These are phyloP conservation scores for Paralagenidium karlingii DNA, from an alignment of 352 stramenopile species.

Conservation along the genomic window DNA sequence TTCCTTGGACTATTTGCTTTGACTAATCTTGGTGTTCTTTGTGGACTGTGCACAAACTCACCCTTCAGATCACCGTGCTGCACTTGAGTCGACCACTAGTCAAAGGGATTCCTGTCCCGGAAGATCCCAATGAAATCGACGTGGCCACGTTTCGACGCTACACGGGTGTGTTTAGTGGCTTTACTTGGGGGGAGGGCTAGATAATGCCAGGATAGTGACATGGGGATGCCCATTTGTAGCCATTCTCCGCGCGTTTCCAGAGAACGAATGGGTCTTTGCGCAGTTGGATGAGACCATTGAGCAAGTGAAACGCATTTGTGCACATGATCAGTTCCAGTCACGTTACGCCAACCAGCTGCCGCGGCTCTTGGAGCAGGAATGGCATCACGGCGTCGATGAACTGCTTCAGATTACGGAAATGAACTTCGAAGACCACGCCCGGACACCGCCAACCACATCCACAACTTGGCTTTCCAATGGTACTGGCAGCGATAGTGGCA, in stretches of 20 bases:
- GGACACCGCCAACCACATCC: too few relatives aligned
- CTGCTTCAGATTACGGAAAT: slow-evolving; percentile 13
- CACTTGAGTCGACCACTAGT: slow-evolving; percentile 57
- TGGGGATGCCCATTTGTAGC: too few relatives aligned
- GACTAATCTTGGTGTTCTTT: not conserved
- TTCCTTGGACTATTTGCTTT: not conserved
- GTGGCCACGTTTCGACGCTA: slow-evolving; percentile 54
- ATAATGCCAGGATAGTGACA: not conserved
- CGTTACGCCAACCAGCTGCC: slow-evolving; percentile 31
- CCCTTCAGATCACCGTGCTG: slow-evolving; percentile 34
- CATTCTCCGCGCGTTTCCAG: slow-evolving; percentile 58
- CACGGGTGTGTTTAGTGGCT: slow-evolving; percentile 9
- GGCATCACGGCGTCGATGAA: slow-evolving; percentile 36
- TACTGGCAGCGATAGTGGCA: too few relatives aligned
- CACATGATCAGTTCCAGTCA: slow-evolving; percentile 24
- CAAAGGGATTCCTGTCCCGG: slow-evolving; percentile 42
- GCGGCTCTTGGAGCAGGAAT: slow-evolving; percentile 32
- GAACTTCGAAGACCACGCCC: slow-evolving; percentile 38
- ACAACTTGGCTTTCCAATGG: too few relatives aligned
- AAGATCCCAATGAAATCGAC: slow-evolving; percentile 66
- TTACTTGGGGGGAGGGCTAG: not conserved
- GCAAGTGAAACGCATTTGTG: slow-evolving; percentile 45
- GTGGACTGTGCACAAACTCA: not conserved
- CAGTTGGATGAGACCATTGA: slow-evolving; percentile 48
- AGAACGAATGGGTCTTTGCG: slow-evolving; percentile 63